These are phyloP conservation scores for Saccharomyces uvarum DNA, from an alignment of 1,139 yeast species.

Conservation along the genomic window DNA sequence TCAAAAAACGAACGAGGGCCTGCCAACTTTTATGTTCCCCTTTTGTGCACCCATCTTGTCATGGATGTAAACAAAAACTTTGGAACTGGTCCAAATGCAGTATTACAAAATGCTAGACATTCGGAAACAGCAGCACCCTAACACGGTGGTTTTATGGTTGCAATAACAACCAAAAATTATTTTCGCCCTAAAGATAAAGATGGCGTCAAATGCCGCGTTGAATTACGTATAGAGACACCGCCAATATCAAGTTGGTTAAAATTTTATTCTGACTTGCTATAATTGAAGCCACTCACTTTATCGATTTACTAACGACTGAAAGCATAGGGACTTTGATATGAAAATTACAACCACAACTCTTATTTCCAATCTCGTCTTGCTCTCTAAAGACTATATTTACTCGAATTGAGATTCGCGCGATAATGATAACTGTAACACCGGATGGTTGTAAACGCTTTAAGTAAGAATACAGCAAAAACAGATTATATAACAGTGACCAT, in stretches of 20 bases:
- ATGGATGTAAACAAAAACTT: background rate
- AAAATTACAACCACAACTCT: background rate
- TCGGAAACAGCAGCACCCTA: background rate
- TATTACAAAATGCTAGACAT: background rate
- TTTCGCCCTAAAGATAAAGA: background rate
- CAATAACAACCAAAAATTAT: background rate
- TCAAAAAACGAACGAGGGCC: background rate
- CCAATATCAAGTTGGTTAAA: background rate
- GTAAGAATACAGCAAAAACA: background rate
- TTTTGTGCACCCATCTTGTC: conserved; percentile 35
- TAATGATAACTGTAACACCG: background rate
- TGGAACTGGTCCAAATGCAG: background rate
- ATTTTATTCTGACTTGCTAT: background rate
- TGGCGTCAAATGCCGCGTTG: background rate
- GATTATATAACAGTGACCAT: background rate
- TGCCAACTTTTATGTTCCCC: background rate
- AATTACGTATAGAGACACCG: background rate
- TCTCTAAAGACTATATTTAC: background rate
- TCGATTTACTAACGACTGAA: background rate
- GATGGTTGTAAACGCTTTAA: background rate
- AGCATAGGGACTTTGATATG: background rate
- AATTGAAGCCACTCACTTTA: background rate
- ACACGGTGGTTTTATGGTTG: background rate
- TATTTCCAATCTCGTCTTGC: background rate
- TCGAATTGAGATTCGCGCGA: background rate